phyloP scores from a whole-genome alignment of 345 rosid species.

The Gossypium herbaceum region DNA sequence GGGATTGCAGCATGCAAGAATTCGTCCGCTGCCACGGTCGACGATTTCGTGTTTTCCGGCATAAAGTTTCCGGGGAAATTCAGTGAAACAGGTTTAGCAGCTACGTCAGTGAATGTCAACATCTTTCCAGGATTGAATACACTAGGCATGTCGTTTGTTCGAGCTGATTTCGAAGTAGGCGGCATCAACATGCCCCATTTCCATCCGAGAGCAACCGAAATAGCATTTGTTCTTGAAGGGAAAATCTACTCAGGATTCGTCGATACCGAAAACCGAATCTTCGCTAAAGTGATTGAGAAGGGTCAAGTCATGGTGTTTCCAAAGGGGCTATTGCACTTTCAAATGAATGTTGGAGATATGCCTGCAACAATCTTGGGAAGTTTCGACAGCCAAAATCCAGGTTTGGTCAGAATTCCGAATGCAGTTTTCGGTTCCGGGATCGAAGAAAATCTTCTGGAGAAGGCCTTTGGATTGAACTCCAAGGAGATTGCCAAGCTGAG shows the following conservation, averaged over 20 bases:
- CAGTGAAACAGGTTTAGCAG: slow-evolving; percentile 51
- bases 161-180: slow-evolving; percentile 64
- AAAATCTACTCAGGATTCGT: slow-evolving; percentile 73
- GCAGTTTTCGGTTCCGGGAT: slow-evolving; percentile 80
- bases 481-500: slow-evolving; percentile 55
- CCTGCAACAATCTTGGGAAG: slow-evolving; percentile 63
- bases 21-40: slow-evolving; percentile 49
- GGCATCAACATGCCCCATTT: slow-evolving; percentile 75
- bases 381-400: slow-evolving; percentile 75
- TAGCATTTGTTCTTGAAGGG: slow-evolving; percentile 58
- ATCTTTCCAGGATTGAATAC: slow-evolving; percentile 75
- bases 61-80: slow-evolving; percentile 46
- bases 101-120: slow-evolving; percentile 49
- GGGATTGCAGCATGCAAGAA: slow-evolving; percentile 51
- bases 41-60: slow-evolving; percentile 67
- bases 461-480: slow-evolving; percentile 6
- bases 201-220: slow-evolving; percentile 78
- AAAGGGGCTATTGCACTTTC: slow-evolving; percentile 74
- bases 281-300: slow-evolving; percentile 61
- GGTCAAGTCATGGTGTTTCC: slow-evolving; percentile 93
- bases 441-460: slow-evolving; percentile 35
- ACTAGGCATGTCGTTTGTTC: slow-evolving; percentile 60
- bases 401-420: slow-evolving; percentile 51
- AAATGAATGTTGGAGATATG: slow-evolving; percentile 71
- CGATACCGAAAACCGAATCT: slow-evolving; percentile 47